Conservation (phyloP, 139 green algal genomes). For the Ettlia oleoabundans region DNA sequence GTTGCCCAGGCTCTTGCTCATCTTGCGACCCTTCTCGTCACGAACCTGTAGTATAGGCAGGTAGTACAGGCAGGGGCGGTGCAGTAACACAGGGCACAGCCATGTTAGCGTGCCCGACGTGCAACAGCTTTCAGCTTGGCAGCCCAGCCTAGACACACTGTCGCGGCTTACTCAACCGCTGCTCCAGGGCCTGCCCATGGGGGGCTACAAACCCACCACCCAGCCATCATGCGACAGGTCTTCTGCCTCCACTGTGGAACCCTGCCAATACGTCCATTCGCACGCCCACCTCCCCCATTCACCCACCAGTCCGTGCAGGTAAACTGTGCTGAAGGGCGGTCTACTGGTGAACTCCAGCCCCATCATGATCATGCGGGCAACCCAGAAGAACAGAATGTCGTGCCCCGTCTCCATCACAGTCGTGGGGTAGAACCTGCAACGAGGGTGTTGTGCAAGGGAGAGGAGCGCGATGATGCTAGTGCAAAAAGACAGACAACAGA, state of each 20-base stretch:
- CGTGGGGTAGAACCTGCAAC: constrained; percentile 86
- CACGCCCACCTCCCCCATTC: background rate
- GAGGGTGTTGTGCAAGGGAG: background rate
- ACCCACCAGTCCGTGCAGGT: constrained; percentile 93
- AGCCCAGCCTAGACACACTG: too few species aligned
- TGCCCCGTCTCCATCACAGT: constrained; percentile 93
- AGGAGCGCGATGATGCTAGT: background rate
- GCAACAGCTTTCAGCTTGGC: too few species aligned
- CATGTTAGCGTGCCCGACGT: too few species aligned
- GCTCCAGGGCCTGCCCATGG: too few species aligned
- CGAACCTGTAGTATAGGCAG: constrained; percentile 43
- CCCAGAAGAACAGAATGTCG: constrained; percentile 99
- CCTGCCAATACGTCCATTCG: background rate
- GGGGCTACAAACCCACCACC: too few species aligned
- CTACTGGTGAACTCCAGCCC: constrained; percentile 89
- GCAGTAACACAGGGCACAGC: too few species aligned
- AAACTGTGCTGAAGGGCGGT: constrained; percentile 91
- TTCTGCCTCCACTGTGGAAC: background rate
- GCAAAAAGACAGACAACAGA: background rate
- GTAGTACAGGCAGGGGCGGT: background rate
- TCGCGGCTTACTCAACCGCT: too few species aligned
- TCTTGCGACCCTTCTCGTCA: constrained; percentile 90
- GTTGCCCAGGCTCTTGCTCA: constrained; percentile 95
- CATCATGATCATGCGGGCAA: constrained; percentile 99
- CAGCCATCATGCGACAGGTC: too few species aligned